Base-by-base conservation (phyloP, 371 early-diverging fungal genomes). In the Apophysomyces sp. region DNA sequence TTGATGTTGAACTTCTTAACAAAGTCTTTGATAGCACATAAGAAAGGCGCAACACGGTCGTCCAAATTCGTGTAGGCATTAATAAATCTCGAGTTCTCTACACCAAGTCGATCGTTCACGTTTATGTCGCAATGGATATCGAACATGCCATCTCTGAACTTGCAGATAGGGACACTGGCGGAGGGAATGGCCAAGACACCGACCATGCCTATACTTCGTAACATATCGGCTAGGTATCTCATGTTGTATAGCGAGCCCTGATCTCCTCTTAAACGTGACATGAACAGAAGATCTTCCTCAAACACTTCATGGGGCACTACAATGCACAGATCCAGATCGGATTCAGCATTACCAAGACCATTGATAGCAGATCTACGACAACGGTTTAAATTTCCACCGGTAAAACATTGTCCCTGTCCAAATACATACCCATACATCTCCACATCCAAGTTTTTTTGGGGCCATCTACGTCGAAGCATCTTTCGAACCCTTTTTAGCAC, bases 151-250 rank as follows among this genome's bases (percentile, higher is more conserved):
- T 90, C 90, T 55, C 65, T 73, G 55, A 89, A 87, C 65, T 86
- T 89, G 73, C 85, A 86, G 21, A 90, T 87, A 0, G 88, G 89
- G 1, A 90, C 89, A 44, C 67, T 79, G 0, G 89, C 69, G 1
- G 18, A 24, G 0, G 55, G 52, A 24, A 77, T 64, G 8, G 73
- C 51, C 15, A 49, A 7, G 2, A 73, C 63, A 26, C 67, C 21
- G 3, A n/a, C 9, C 77, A 77, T 73, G 36, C 73, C 72, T 2
- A 60, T 55, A 9, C 24, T 13, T 4, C 29, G 32, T 15, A 77
- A 55, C 1, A 52, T 15, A 7, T 29, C 9, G 6, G 68, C 63
- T 4, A 77, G 29, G 13, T 3, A 34, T 5, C 52, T 11, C 73
- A 77, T 71, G 39, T 77, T 73, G 52, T 62, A 73, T 5, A 66